These are phyloP conservation scores for Macadamia tetraphylla DNA, from an alignment of 164 flowering plant genomes.

Conservation along the genomic window DNA sequence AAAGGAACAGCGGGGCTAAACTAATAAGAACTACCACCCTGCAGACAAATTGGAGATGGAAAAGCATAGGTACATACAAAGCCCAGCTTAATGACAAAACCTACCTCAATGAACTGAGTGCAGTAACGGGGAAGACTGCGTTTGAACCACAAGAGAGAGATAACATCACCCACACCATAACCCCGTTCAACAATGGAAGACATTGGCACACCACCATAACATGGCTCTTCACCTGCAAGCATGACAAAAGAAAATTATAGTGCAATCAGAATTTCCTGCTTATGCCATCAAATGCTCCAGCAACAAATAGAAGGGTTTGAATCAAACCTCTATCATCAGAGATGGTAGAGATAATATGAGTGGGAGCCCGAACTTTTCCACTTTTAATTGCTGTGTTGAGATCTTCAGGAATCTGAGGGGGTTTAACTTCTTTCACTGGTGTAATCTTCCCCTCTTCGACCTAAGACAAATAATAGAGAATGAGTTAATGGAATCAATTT, in stretches of 20 bases:
- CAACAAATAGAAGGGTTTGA: neutral
- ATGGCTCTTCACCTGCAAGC: slow-evolving; percentile 81
- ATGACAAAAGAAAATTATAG: slow-evolving; percentile 7
- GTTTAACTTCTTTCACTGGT: slow-evolving; percentile 75
- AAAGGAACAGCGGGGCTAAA: neutral
- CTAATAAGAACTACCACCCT: neutral
- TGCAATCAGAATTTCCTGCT: neutral
- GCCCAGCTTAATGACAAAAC: neutral
- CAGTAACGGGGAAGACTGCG: slow-evolving; percentile 96
- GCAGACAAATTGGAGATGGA: neutral
- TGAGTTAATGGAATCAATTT: neutral
- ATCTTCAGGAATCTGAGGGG: slow-evolving; percentile 99
- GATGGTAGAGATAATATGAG: slow-evolving; percentile 94
- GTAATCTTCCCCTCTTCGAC: slow-evolving; percentile 72
- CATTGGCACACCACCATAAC: slow-evolving; percentile 95
- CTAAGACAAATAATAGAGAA: slow-evolving; percentile 24
- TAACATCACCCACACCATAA: slow-evolving; percentile 89
- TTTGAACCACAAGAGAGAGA: slow-evolving; percentile 94
- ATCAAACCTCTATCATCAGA: slow-evolving; percentile 93
- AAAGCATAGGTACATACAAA: neutral
- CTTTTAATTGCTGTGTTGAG: slow-evolving; percentile 86
- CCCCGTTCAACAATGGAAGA: slow-evolving; percentile 88
- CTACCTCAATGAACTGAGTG: slow-evolving; percentile 80
- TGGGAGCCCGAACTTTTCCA: slow-evolving; percentile 99
- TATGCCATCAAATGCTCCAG: slow-evolving; percentile 2